Base-by-base conservation (phyloP, 1,284 basidiomycete genomes). In the Pseudozyma pruni region DNA sequence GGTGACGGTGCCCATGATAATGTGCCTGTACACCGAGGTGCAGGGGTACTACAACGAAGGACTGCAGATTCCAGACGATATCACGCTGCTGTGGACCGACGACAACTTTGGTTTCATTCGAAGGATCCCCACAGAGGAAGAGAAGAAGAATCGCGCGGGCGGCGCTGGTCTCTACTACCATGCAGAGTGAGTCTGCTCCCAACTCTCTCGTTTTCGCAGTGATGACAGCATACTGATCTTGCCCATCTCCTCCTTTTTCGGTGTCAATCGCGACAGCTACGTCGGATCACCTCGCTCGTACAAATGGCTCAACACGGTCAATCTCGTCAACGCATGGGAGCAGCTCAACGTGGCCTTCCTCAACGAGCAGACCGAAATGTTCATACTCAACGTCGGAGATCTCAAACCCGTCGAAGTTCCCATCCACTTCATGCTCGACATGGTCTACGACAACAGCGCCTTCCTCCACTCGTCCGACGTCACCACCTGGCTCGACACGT, bases 121-220 rank as follows among this genome's bases (percentile, higher is more conserved):
- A 4, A 34, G 71, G 25, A 57, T 55, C 11, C 88, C 89, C 0
- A 78, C 86, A 3, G 73, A 81, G 9, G 83, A 83, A 42, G 87
- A 89, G 72, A 84, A 86, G 5, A 86, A 87, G 66, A 44, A 23
- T 9, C 83, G 88, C 42, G 85, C 86, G 0, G 89, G 89, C 32
- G 89, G 88, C 32, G 87, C 88, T 25, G 89, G 88, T 38, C 86
- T 90, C 2, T 90, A 90, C 76, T 90, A 89, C 76, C 89, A 89
- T 72, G 87, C 49, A 10, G 52, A 68, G 44, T 46, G 22, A 46
- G 44, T 46, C n/a, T n/a, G n/a, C n/a, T n/a, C n/a, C n/a, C n/a
- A 1, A 8, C 16, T 20, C 17, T 9, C 38, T 19, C 41, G 14
- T 14, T 17, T 19, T 22, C 27, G 6, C 6, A 11, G 6, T 29